Evolutionary conservation across 2,329 filamentous ascomycete species (phyloP).

Genomic region (Xylaria arbuscula): DNA sequence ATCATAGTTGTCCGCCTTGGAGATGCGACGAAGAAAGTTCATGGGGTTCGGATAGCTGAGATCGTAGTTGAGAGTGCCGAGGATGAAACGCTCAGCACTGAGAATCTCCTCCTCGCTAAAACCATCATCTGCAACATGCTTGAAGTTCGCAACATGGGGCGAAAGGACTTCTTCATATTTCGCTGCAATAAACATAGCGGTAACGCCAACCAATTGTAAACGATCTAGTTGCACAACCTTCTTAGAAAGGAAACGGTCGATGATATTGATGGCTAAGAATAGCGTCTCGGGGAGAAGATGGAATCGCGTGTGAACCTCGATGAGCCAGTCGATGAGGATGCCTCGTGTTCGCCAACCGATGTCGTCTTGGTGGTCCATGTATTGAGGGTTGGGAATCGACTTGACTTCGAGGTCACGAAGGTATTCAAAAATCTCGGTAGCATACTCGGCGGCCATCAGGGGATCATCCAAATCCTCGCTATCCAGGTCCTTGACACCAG

Average conservation of each 20-base stretch:
- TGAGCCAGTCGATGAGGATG: constrained; percentile 97
- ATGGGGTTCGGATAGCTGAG: constrained; percentile 99
- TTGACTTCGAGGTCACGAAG: constrained; percentile 85
- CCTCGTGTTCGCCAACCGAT: constrained; percentile 99
- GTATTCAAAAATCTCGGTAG: constrained; percentile 97
- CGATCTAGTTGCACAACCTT: constrained; percentile 97
- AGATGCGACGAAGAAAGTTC: constrained; percentile 99
- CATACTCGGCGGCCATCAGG: constrained; percentile 97
- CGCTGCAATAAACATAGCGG: constrained; percentile 98
- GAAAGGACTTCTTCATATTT: constrained; percentile 99
- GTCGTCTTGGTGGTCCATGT: constrained; percentile 95
- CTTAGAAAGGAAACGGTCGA: constrained; percentile 94
- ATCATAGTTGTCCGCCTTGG: constrained; percentile 99
- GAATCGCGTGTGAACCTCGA: constrained; percentile 98
- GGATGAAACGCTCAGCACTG: constrained; percentile 94
- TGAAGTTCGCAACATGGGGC: constrained; percentile 96
- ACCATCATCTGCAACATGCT: constrained; percentile 94
- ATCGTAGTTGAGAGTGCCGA: constrained; percentile 92
- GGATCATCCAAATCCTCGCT: constrained; percentile 91
- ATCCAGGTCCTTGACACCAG: constrained; percentile 75
- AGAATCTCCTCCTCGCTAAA: constrained; percentile 96
- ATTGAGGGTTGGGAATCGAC: constrained; percentile 85
- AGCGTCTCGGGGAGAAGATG: constrained; percentile 94
- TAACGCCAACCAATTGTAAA: constrained; percentile 95
- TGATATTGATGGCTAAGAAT: constrained; percentile 97